Evolutionary conservation across 1,284 basidiomycete species (phyloP).

Genomic region (Tetrapyrgos nigripes): DNA sequence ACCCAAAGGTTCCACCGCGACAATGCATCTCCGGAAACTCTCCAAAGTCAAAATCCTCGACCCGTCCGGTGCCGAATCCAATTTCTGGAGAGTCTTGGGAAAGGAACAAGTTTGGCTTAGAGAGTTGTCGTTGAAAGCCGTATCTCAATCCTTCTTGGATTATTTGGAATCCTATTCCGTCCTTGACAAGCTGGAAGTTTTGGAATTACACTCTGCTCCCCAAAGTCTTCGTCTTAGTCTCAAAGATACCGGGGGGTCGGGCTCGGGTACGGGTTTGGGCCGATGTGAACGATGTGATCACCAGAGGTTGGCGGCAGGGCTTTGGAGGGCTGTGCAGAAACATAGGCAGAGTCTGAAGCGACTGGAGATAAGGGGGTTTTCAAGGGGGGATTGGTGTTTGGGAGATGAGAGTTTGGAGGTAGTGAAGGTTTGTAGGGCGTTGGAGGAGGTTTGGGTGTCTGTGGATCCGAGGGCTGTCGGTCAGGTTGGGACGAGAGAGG

Average conservation of each 20-base stretch:
- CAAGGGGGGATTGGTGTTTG: not conserved
- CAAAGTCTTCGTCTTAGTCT: not conserved
- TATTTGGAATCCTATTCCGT: not conserved
- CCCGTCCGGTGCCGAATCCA: not conserved
- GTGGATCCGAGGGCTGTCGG: not conserved
- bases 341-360: not conserved
- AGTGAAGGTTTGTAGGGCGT: not conserved
- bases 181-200: not conserved
- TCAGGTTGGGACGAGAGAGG: not conserved
- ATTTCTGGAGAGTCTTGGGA: not conserved
- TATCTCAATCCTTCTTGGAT: not conserved
- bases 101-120: not conserved
- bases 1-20: not conserved
- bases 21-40: not conserved
- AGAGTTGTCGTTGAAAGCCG: not conserved
- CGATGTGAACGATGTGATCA: not conserved
- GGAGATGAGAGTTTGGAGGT: not conserved
- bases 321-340: not conserved
- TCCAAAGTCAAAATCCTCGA: not conserved
- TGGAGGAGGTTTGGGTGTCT: not conserved
- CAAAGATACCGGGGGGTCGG: not conserved
- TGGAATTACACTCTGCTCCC: too few relatives aligned
- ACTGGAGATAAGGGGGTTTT: not conserved
- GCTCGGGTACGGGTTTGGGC: not conserved
- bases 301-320: not conserved